Evolutionary conservation across 768 basidiomycete genomes (phyloP), one percentile per base, ranked within the genome.

Genomic region (Chalciporus piperatus): DNA sequence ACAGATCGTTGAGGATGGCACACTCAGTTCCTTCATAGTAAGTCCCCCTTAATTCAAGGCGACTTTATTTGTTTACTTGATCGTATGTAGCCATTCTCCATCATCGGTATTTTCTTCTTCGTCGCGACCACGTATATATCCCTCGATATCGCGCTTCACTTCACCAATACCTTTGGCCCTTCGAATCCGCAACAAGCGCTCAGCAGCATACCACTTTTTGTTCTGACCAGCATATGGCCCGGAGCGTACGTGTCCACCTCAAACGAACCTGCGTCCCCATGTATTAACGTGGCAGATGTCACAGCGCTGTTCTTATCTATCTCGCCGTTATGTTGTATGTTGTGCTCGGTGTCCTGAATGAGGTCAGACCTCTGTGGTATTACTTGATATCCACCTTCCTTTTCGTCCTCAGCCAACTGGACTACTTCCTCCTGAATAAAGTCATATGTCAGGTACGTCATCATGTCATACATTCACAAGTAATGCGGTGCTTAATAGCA

Each of bases 1-100:
- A n/a, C 96, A 98, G 70, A 65, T 94, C 44, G 89, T 98, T 48
- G 96, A 98, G 66, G 96, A 91, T 62, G 96, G 93, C 6, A 90
- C 90, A 0, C 72, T 84, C 30, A 80, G 80, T 58, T 81, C 85
- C 52, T 55, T 89, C 43, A 71, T 87, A 48, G 87, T 89, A 48
- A 59, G 79, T 79, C 42, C 23, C 23, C 45, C 50, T 22, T 33
- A 41, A 51, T 25, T 19, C 25, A 25, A 9, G 19, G 12, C 22
- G 7, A 43, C 20, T 11, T 32, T 23, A 7, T 28, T 27, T 16
- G 12, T 20, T 58, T 17, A 60, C 41, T 3, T 23, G 16, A 38
- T 25, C 27, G 37, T 5, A 13, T 25, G 37, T 56, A 90, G 88
- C 90, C 91, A 3, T 80, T 85, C 58, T 73, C 70, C 52, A 71